Evolutionary conservation across 148 eudicot species (phyloP).

Genomic region (Silene conica): DNA sequence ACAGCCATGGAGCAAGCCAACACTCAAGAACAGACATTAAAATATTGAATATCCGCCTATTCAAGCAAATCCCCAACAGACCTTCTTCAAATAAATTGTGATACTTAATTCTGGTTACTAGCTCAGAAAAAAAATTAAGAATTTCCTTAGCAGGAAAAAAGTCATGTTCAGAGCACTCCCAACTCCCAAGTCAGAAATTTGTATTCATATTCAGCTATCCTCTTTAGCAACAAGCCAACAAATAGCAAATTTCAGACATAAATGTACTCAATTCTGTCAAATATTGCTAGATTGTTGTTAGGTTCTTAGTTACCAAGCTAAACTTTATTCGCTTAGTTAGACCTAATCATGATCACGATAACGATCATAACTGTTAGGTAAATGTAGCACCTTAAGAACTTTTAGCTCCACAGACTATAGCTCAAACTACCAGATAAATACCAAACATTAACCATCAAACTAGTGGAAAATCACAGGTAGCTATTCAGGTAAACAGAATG

Average conservation of each 20-base stretch:
- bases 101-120: neutral
- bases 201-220: neutral
- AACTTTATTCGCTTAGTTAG: neutral
- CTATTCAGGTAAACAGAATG: neutral
- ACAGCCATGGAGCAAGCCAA: constrained; percentile 2
- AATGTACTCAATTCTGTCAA: neutral
- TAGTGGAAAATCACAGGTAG: neutral
- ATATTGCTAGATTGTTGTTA: neutral
- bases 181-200: neutral
- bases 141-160: neutral
- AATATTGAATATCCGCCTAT: neutral
- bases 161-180: neutral
- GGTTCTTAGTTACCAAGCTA: neutral
- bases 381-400: neutral
- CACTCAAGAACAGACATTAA: neutral
- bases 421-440: neutral
- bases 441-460: too few relatives aligned
- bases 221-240: neutral
- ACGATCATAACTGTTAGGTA: neutral
- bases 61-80: neutral
- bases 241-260: neutral
- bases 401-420: neutral
- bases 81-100: neutral
- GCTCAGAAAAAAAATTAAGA: neutral
- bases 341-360: neutral